phyloP scores from a whole-genome alignment of 495 filamentous ascomycete genomes.

The Lophiostoma macrostomum region DNA sequence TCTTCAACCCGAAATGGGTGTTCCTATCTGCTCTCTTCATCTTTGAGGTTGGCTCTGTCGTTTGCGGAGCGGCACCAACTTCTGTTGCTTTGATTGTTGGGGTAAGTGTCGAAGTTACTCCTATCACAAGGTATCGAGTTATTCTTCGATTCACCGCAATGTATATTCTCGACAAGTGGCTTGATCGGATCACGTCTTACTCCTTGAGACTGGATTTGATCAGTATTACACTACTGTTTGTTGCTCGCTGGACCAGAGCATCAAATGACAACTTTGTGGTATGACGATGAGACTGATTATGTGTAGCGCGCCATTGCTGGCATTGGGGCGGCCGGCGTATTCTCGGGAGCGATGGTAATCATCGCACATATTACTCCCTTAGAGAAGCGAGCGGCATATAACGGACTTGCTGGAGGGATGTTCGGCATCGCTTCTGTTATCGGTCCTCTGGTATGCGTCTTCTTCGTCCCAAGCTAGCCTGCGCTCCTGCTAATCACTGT shows the following conservation, averaged over 20 bases:
- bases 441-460: constrained; percentile 25
- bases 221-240: too few relatives aligned
- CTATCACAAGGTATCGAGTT: neutral
- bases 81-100: constrained; percentile 76
- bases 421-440: constrained; percentile 66
- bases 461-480: neutral
- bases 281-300: neutral
- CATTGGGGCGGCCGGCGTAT: constrained; percentile 75
- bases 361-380: constrained; percentile 72
- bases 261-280: too few relatives aligned
- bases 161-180: too few relatives aligned
- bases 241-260: too few relatives aligned
- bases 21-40: constrained; percentile 67
- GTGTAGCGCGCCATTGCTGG: constrained; percentile 68
- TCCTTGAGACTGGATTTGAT: too few relatives aligned
- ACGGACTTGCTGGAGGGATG: constrained; percentile 69
- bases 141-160: too few relatives aligned
- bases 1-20: constrained; percentile 65
- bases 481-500: neutral
- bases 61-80: constrained; percentile 74
- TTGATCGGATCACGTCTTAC: too few relatives aligned
- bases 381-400: constrained; percentile 64
- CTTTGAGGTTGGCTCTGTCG: constrained; percentile 76
- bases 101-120: constrained; percentile 25
- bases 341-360: constrained; percentile 78